Evolutionary conservation across 768 basidiomycete species (phyloP).

Genomic region (Suillus variegatus): DNA sequence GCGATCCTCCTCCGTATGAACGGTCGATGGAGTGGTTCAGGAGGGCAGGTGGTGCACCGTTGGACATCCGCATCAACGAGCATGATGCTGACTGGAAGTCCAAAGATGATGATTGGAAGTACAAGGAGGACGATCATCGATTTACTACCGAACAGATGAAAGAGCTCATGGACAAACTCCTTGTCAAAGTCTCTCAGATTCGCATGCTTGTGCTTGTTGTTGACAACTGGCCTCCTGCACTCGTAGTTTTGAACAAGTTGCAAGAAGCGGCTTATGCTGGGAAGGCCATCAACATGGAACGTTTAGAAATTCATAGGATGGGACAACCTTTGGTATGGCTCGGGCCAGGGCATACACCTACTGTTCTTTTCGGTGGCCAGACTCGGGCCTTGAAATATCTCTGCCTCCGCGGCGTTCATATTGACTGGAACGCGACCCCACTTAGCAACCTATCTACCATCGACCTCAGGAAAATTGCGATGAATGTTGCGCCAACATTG

Average conservation of each 20-base stretch:
- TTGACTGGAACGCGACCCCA: constrained; percentile 56
- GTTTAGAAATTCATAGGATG: constrained; percentile 64
- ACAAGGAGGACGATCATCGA: constrained; percentile 24
- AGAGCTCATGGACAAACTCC: constrained; percentile 49
- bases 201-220: constrained; percentile 61
- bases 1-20: constrained; percentile 48
- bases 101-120: constrained; percentile 20
- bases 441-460: constrained; percentile 59
- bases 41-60: constrained; percentile 51
- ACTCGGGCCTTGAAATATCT: constrained; percentile 51
- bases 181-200: constrained; percentile 55
- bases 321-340: constrained; percentile 49
- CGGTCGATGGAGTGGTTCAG: constrained; percentile 59
- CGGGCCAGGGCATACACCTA: constrained; percentile 37
- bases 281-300: constrained; percentile 49
- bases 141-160: constrained; percentile 47
- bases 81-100: constrained; percentile 21
- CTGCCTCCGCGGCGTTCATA: constrained; percentile 57
- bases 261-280: constrained; percentile 34
- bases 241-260: constrained; percentile 53
- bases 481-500: constrained; percentile 51
- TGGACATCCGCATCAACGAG: constrained; percentile 67
- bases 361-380: constrained; percentile 52
- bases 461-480: constrained; percentile 63
- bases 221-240: constrained; percentile 54